These are phyloP conservation scores for Pyrrhoderma lamaoense DNA, from an alignment of 1,284 basidiomycete genomes.

Conservation along the genomic window DNA sequence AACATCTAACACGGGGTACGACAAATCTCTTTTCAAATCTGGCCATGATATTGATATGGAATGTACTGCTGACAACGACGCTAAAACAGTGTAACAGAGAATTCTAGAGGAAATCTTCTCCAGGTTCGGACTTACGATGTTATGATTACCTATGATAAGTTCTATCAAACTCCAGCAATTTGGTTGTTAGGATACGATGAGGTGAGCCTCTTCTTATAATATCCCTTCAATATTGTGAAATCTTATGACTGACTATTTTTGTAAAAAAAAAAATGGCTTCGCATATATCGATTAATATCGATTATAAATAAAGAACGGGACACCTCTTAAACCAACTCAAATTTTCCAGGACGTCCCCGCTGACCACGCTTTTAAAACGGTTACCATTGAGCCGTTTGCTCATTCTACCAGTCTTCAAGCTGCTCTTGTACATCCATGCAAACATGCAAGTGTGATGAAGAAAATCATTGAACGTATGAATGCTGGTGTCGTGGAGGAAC, in stretches of 20 bases:
- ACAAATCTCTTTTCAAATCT: background rate
- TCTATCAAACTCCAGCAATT: slow-evolving; percentile 93
- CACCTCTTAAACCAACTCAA: slow-evolving; percentile 78
- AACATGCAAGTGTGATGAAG: slow-evolving; percentile 99
- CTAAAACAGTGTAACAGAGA: slow-evolving; percentile 42
- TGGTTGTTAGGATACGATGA: slow-evolving; percentile 96
- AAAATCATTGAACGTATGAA: slow-evolving; percentile 99
- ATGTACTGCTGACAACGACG: slow-evolving; percentile 27
- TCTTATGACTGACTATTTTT: slow-evolving; percentile 7
- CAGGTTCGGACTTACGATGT: slow-evolving; percentile 99
- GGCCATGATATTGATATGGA: background rate
- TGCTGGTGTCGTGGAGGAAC: slow-evolving; percentile 73
- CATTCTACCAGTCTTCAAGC: slow-evolving; percentile 80
- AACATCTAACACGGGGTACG: slow-evolving; percentile 34
- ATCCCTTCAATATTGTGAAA: background rate
- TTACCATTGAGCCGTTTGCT: slow-evolving; percentile 97
- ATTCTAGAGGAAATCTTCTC: slow-evolving; percentile 75
- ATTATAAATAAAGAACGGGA: slow-evolving; percentile 76
- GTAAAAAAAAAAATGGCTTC: no score
- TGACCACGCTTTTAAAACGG: slow-evolving; percentile 97
- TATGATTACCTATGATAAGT: slow-evolving; percentile 99
- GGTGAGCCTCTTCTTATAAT: slow-evolving; percentile 36
- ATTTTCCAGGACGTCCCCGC: slow-evolving; percentile 97
- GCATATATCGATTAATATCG: no score
- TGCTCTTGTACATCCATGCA: slow-evolving; percentile 95